Percentiles rank a stretch among this genome's conserved stretches.
Conservation (phyloP, 164 flowering plant genomes). For the Akebia trifoliata region DNA sequence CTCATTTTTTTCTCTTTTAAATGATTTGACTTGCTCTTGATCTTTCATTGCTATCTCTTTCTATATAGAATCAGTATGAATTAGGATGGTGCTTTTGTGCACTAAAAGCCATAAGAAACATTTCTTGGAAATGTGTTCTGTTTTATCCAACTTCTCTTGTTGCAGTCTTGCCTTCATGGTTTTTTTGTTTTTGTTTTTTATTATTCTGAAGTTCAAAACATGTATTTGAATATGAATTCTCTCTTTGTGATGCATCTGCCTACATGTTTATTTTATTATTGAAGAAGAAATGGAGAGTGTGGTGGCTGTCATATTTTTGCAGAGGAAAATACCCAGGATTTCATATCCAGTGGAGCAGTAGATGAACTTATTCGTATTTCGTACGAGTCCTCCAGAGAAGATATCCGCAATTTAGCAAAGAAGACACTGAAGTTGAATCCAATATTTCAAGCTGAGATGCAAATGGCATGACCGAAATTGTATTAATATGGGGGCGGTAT, state of each 20-base stretch:
- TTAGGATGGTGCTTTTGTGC: no score
- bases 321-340: conserved; percentile 66
- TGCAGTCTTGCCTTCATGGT: no score
- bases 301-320: conserved; percentile 20
- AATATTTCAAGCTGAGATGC: conserved; percentile 25
- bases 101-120: no score
- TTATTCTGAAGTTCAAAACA: neutral
- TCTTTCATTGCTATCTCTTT: no score
- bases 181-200: no score
- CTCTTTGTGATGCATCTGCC: neutral
- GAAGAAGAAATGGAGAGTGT: neutral
- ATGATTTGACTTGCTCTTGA: no score
- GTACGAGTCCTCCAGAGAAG: conserved; percentile 61
- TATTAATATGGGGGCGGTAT: no score
- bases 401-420: conserved; percentile 74
- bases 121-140: neutral
- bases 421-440: conserved; percentile 49
- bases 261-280: neutral
- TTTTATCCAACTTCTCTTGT: neutral
- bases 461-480: conserved; percentile 4
- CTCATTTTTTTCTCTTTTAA: no score
- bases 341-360: conserved; percentile 48
- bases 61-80: no score
- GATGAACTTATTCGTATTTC: conserved; percentile 54
- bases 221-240: no score